Percentiles rank a stretch among this genome's conserved stretches.
phyloP scores from a whole-genome alignment of 176 grass and related monocot species.

The Oryza longistaminata region DNA sequence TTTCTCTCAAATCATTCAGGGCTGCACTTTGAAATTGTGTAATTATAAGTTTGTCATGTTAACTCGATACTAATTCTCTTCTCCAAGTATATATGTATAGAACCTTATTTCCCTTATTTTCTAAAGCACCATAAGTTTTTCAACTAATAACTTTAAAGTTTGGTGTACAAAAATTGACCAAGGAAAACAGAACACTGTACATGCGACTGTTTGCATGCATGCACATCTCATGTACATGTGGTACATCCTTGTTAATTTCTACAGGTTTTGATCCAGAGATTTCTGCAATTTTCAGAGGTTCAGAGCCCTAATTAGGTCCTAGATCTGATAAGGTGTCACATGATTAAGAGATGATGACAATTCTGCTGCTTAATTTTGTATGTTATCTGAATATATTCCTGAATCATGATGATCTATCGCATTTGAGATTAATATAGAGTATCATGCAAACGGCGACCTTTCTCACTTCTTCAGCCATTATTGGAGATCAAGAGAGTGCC shows the following conservation, averaged over 20 bases:
- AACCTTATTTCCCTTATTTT: not conserved
- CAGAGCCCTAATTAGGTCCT: not conserved
- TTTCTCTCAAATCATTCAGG: no score
- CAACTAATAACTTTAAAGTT: not conserved
- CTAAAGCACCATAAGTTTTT: not conserved
- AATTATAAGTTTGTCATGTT: no score
- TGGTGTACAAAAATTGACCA: not conserved
- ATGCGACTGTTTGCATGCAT: not conserved
- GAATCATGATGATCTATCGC: not conserved
- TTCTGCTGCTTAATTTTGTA: constrained; percentile 14
- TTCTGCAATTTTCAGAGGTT: not conserved
- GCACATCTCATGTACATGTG: not conserved
- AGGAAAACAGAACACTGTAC: not conserved
- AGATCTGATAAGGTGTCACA: not conserved
- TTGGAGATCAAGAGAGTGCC: not conserved
- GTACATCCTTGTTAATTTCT: not conserved
- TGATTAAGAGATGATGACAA: constrained; percentile 9
- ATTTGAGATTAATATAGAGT: not conserved
- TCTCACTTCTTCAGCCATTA: constrained; percentile 12
- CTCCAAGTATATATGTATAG: not conserved
- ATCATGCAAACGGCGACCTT: no score
- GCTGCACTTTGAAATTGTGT: no score
- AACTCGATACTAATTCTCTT: no score
- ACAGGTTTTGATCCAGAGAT: not conserved
- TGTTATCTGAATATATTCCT: not conserved